A percentile compares a stretch with the other conserved stretches of the same genome.
Conservation (phyloP, 305 asterid species). For the Fraxinus paxiana region DNA sequence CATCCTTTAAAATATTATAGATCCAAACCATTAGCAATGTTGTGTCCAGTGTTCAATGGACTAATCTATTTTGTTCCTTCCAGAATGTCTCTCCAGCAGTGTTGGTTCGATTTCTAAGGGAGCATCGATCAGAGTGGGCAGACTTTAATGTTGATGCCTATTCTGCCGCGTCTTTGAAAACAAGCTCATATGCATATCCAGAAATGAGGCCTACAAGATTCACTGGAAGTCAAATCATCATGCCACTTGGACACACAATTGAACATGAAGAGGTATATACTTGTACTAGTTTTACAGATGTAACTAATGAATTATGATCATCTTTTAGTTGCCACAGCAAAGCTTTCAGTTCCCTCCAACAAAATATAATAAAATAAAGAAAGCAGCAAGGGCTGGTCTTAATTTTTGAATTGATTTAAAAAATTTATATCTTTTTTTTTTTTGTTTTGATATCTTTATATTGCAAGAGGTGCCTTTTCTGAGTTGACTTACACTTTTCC, state of each 20-base stretch:
- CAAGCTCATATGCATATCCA: constrained; percentile 58
- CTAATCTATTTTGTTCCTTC: constrained; percentile 2
- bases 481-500: neutral
- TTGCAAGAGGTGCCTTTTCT: neutral
- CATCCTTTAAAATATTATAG: neutral
- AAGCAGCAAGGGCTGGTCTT: neutral
- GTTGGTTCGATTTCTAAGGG: constrained; percentile 78
- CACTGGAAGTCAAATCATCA: constrained; percentile 83
- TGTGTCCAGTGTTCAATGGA: neutral
- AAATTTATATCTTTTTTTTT: no score
- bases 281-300: neutral
- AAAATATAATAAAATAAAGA: neutral
- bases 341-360: neutral
- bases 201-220: constrained; percentile 85
- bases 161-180: constrained; percentile 65
- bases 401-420: neutral
- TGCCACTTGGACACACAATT: constrained; percentile 84
- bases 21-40: neutral
- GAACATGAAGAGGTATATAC: constrained; percentile 81
- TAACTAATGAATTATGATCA: neutral
- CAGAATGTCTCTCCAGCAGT: constrained; percentile 90
- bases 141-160: constrained; percentile 85
- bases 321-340: neutral
- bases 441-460: neutral
- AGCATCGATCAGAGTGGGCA: constrained; percentile 96